Conservation (phyloP, 2,329 filamentous ascomycete species). For the Zalaria sp. region DNA sequence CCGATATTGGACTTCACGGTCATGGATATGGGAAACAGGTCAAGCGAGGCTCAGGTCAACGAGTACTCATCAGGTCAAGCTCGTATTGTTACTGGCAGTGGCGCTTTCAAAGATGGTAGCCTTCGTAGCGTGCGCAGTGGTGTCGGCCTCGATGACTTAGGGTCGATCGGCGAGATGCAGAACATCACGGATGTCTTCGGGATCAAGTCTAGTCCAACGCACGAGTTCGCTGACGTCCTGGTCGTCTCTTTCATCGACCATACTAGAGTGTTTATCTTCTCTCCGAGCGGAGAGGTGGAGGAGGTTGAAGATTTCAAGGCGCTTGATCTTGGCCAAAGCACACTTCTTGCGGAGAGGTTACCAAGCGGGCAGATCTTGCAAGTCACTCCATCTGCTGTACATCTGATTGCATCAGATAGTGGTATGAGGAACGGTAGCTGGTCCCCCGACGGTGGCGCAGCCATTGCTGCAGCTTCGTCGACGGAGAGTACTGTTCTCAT, state of each 20-base stretch:
- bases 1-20: slow-evolving; percentile 88
- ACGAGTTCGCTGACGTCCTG: slow-evolving; percentile 50
- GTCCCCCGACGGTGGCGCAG: slow-evolving; percentile 32
- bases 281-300: slow-evolving; percentile 62
- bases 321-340: slow-evolving; percentile 54
- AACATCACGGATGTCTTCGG: slow-evolving; percentile 19
- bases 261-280: slow-evolving; percentile 71
- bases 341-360: slow-evolving; percentile 56
- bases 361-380: slow-evolving; percentile 52
- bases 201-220: slow-evolving; percentile 48
- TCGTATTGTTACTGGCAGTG: slow-evolving; percentile 82
- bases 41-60: slow-evolving; percentile 64
- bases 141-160: slow-evolving; percentile 79
- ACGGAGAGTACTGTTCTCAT: slow-evolving; percentile 58
- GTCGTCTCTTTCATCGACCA: slow-evolving; percentile 71
- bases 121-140: slow-evolving; percentile 84
- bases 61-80: slow-evolving; percentile 94
- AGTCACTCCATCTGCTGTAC: slow-evolving; percentile 51
- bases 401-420: slow-evolving; percentile 47
- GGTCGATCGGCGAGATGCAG: slow-evolving; percentile 62
- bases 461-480: slow-evolving; percentile 66
- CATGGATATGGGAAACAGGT: slow-evolving; percentile 87
- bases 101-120: slow-evolving; percentile 77
- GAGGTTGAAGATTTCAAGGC: slow-evolving; percentile 68
- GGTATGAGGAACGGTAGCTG: slow-evolving; percentile 43